Base-by-base conservation (phyloP, 768 basidiomycete genomes). In the Chalciporus chontae region DNA sequence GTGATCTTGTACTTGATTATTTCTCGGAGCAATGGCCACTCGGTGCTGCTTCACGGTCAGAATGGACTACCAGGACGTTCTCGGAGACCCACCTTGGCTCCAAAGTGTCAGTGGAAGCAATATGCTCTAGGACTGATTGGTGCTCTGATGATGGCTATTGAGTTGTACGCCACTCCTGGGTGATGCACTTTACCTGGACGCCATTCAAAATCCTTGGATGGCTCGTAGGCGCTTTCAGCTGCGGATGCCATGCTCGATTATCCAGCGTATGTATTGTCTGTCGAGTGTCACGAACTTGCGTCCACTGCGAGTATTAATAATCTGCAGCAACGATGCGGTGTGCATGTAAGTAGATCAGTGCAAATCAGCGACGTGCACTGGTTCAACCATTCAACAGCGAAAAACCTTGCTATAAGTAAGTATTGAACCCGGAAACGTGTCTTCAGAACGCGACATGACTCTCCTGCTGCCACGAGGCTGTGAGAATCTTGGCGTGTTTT, bases 1-100 rank as follows among this genome's bases (percentile, higher is more conserved):
- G 77, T 69, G 10, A 91, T 72, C 66, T 83, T 89, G 64, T 76
- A 64, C 65, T 90, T 90, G 64, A 93, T 80, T 47, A 81, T 79
- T 60, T 84, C 77, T 34, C 87, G 80, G 39, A 93, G 73, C 36
- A 74, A 67, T 17, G 73, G 58, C 91, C 90, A 94, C 61, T 87
- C 84, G 58, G 73, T 71, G 59, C 86, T 86, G 69, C 38, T 44
- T 6, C 50, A 42, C 40, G 21, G 31, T 29, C 38, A 58, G 57
- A 50, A 40, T 53, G 54, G 39, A 42, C 47, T 8, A 48, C 45
- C 37, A 51, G 42, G 36, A 45, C 18, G 40, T 36, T 9, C 21
- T 32, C 29, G 43, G 26, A n/a, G 38, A 31, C 42, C 41, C 40
- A 57, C 52, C 68, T 79, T 53, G 64, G 87, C 81, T 86, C 77